Evolutionary conservation across 768 basidiomycete species (phyloP).

Genomic region (Collybiopsis luxurians): DNA sequence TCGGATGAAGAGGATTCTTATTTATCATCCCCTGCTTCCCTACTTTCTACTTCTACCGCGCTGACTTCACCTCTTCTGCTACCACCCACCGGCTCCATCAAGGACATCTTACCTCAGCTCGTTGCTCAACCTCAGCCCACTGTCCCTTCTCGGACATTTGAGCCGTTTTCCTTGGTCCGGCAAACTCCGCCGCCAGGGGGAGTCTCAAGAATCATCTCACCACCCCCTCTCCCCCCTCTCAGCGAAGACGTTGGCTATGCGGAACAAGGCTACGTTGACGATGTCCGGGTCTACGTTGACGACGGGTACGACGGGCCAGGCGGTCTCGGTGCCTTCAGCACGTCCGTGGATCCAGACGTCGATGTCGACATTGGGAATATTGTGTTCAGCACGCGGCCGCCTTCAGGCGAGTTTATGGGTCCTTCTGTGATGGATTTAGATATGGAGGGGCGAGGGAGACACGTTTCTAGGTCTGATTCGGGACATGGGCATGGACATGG

Average conservation of each 20-base stretch:
- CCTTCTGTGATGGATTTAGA: constrained; percentile 6
- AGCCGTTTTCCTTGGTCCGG: background rate
- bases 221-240: background rate
- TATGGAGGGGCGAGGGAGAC: constrained; percentile 1
- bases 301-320: constrained; percentile 6
- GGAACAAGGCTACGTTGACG: constrained; percentile 2
- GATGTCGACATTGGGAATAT: constrained; percentile 4
- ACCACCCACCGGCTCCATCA: constrained; percentile 3
- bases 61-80: background rate
- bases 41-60: background rate
- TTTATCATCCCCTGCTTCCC: too few relatives aligned
- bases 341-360: background rate
- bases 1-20: background rate
- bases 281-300: background rate
- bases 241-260: constrained; percentile 3
- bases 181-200: background rate
- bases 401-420: constrained; percentile 2
- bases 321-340: constrained; percentile 3
- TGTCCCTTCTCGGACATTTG: background rate
- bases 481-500: too few relatives aligned
- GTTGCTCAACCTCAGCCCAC: background rate
- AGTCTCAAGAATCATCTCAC: background rate
- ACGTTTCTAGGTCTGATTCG: background rate
- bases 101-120: background rate
- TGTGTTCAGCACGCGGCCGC: constrained; percentile 3